Percentiles rank a stretch among this genome's conserved stretches.
Conservation (phyloP, 1,284 basidiomycete genomes). For the Ustanciosporium gigantosporum region DNA sequence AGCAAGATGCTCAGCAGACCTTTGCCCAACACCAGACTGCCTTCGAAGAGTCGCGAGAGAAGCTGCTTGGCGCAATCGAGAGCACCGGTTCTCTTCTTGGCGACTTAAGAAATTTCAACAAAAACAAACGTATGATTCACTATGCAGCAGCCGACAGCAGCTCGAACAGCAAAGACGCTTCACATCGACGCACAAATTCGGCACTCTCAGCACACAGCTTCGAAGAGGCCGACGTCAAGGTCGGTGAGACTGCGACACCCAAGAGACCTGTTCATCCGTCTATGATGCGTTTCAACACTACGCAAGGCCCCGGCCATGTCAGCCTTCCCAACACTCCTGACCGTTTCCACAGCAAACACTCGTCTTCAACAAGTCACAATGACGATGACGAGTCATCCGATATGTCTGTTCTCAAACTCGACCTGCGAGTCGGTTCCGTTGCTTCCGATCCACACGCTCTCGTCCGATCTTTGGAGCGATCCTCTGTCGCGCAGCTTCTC, state of each 20-base stretch:
- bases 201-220: constrained; percentile 12
- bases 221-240: constrained; percentile 16
- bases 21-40: constrained; percentile 33
- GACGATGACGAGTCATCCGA: constrained; percentile 27
- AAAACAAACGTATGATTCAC: constrained; percentile 79
- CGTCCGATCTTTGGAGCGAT: constrained; percentile 86
- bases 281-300: constrained; percentile 30
- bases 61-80: constrained; percentile 68
- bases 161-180: constrained; percentile 1
- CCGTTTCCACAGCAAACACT: not conserved
- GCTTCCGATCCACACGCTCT: constrained; percentile 71
- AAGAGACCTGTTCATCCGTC: constrained; percentile 18
- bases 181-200: constrained; percentile 26
- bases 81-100: constrained; percentile 72
- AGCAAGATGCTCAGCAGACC: constrained; percentile 21
- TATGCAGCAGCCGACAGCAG: constrained; percentile 67
- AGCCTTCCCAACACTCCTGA: constrained; percentile 37
- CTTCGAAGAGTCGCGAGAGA: constrained; percentile 36
- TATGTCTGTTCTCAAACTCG: constrained; percentile 75
- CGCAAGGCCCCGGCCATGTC: constrained; percentile 9
- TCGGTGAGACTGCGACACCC: constrained; percentile 4
- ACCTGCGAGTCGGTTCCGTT: constrained; percentile 79
- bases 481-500: constrained; percentile 87
- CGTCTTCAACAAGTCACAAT: not conserved
- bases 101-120: constrained; percentile 80